A percentile compares a stretch with the other conserved stretches of the same genome.
These are phyloP conservation scores for Cyanidium caldarium DNA, from an alignment of 23 red algal species.

Conservation along the genomic window DNA sequence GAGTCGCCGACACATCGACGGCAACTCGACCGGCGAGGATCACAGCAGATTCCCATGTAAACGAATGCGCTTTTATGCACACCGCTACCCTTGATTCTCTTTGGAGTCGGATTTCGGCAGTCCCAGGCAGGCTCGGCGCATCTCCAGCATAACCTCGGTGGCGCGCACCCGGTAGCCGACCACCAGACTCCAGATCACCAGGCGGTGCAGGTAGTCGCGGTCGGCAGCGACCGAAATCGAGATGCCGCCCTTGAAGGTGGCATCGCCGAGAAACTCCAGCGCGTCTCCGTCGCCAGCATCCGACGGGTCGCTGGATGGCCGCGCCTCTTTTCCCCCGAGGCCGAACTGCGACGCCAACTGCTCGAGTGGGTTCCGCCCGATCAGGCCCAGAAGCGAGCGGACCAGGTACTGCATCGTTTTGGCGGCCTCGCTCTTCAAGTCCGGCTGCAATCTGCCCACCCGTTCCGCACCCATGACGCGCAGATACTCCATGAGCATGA, in stretches of 20 bases:
- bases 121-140: not conserved
- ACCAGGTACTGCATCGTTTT: not conserved
- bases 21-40: too few relatives aligned
- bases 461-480: not conserved
- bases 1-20: too few relatives aligned
- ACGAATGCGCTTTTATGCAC: too few relatives aligned
- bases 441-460: not conserved
- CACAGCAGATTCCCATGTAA: too few relatives aligned
- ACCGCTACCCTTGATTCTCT: too few relatives aligned
- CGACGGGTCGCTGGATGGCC: not conserved
- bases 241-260: not conserved
- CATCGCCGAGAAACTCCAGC: not conserved
- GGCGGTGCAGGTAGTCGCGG: not conserved
- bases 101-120: too few relatives aligned
- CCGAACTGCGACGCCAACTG: not conserved
- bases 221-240: not conserved
- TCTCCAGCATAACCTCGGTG: not conserved
- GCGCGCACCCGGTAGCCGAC: not conserved
- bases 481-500: slow-evolving; percentile 3
- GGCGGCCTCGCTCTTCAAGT: not conserved
- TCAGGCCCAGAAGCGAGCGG: not conserved
- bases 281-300: too few relatives aligned
- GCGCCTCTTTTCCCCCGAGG: not conserved
- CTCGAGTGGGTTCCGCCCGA: not conserved
- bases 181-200: not conserved